Evolutionary conservation across 139 green algal genomes (phyloP).

Genomic region (Haematococcus lacustris): DNA sequence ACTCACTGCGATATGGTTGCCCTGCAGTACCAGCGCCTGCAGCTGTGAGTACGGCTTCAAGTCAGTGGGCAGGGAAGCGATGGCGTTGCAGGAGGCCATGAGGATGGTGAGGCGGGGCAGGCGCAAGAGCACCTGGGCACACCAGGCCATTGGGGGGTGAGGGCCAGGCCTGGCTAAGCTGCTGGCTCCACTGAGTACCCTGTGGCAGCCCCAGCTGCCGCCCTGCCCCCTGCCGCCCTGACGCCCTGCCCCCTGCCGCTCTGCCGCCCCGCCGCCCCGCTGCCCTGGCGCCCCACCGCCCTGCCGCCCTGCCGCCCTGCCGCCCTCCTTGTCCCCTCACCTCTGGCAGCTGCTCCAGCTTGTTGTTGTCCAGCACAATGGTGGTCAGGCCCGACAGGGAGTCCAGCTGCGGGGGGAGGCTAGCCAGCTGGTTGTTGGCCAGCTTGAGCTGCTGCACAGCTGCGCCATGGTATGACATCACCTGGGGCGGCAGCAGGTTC

Average conservation of each 20-base stretch:
- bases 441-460: slow-evolving; percentile 32
- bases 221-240: too few species aligned
- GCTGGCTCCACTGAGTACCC: too few species aligned
- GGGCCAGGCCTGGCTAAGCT: too few species aligned
- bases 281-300: too few species aligned
- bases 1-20: slow-evolving; percentile 24
- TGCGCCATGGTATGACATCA: too few species aligned
- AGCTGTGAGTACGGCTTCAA: slow-evolving; percentile 13
- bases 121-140: slow-evolving; percentile 9
- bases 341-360: slow-evolving; percentile 14
- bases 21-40: slow-evolving; percentile 41
- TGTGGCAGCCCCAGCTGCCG: too few species aligned
- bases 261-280: too few species aligned
- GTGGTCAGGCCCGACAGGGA: slow-evolving; percentile 16
- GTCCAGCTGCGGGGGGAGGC: slow-evolving; percentile 24
- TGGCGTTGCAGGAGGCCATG: slow-evolving; percentile 30
- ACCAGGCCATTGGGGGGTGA: too few species aligned
- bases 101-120: slow-evolving; percentile 35
- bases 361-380: slow-evolving; percentile 45
- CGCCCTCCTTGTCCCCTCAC: background rate
- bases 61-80: slow-evolving; percentile 20
- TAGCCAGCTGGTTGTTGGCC: slow-evolving; percentile 25
- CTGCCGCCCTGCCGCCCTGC: too few species aligned
- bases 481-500: too few species aligned
- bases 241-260: too few species aligned